Base-by-base conservation (phyloP, 2,329 filamentous ascomycete genomes). In the Ophiostoma triangulosporum region DNA sequence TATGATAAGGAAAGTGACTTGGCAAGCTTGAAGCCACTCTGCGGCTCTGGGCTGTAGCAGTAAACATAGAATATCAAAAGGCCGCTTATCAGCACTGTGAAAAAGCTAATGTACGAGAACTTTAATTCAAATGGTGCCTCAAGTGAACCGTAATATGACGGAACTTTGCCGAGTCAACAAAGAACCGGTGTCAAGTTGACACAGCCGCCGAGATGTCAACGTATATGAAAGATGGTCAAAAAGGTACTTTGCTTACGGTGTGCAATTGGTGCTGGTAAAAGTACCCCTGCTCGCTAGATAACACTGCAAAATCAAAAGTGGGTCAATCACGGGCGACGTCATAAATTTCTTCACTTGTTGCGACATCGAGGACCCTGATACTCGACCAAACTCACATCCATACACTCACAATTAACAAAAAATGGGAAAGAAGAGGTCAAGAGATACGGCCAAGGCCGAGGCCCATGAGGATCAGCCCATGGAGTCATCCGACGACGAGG, bases 401-500 rank as follows among this genome's bases (percentile, higher is more conserved):
- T 45, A 14, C 31, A 29, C 26, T 36, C 31, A 38, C 15, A 31
- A 17, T 43, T 20, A n/a, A 52, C 36, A 40, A 17, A 54, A 17
- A 24, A 68, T 68, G 67, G 65, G 61, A 11, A 68, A 66, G 56
- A 69, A 69, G 52, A 59, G 67, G 31, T 57, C 65, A 58, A 67
- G 67, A 64, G 65, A 68, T 20, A 61, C 60, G 35, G 65, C 65
- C 49, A 62, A 63, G 55, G 54, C 54, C 52, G 60, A 57, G 7
- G 56, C 54, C 49, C 53, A 58, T 27, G 56, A 60, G n/a, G 60
- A 61, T 45, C 61, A 66, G 46, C 64, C 61, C 56, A 66, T 67
- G 61, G 69, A 73, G 57, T 73, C 73, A 64, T 76, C 74, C 15
- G 76, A 78, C 57, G 77, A 78, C 62, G 77, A 58, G 54, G 45